A percentile compares a stretch with the other conserved stretches of the same genome.
Evolutionary conservation across 352 stramenopile species (phyloP).

Genomic region (Globisporangium ultimum): DNA sequence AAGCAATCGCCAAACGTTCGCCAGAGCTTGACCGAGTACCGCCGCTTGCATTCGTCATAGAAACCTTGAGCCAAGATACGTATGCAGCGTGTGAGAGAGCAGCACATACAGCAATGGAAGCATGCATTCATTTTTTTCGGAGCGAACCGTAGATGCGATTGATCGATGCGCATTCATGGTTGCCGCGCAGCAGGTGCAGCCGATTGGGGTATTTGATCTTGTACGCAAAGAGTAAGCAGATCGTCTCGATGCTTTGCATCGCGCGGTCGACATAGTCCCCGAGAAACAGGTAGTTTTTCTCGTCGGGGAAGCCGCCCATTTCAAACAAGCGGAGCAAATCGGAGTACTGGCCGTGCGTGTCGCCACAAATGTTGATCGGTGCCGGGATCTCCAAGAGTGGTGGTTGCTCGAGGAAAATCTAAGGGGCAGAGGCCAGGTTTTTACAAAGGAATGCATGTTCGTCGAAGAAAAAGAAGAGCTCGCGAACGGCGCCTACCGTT

Average conservation of each 20-base stretch:
- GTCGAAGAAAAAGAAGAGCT: neutral
- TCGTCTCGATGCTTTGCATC: constrained; percentile 85
- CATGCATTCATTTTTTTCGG: neutral
- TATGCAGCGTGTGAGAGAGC: neutral
- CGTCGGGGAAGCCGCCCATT: constrained; percentile 85
- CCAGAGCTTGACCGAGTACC: constrained; percentile 93
- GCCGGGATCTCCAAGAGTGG: constrained; percentile 92
- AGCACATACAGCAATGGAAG: neutral
- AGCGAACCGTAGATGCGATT: constrained; percentile 74
- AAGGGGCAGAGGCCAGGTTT: no score
- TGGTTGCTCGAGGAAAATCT: constrained; percentile 86
- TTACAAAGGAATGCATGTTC: neutral
- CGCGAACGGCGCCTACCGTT: constrained; percentile 41
- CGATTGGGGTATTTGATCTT: constrained; percentile 89
- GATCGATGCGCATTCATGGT: constrained; percentile 81
- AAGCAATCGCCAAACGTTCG: constrained; percentile 97
- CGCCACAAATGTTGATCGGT: constrained; percentile 94
- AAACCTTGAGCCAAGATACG: constrained; percentile 63
- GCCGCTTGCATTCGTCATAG: constrained; percentile 98
- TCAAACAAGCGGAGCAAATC: constrained; percentile 97
- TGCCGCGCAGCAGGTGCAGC: constrained; percentile 80
- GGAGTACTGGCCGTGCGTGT: constrained; percentile 98
- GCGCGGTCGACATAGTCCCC: constrained; percentile 87
- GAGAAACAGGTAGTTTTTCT: constrained; percentile 79
- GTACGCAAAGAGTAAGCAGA: constrained; percentile 79